Evolutionary conservation across 192 early-diverging fungal genomes (phyloP), one percentile per base, ranked within the genome.

Genomic region (Linderina pennispora): DNA sequence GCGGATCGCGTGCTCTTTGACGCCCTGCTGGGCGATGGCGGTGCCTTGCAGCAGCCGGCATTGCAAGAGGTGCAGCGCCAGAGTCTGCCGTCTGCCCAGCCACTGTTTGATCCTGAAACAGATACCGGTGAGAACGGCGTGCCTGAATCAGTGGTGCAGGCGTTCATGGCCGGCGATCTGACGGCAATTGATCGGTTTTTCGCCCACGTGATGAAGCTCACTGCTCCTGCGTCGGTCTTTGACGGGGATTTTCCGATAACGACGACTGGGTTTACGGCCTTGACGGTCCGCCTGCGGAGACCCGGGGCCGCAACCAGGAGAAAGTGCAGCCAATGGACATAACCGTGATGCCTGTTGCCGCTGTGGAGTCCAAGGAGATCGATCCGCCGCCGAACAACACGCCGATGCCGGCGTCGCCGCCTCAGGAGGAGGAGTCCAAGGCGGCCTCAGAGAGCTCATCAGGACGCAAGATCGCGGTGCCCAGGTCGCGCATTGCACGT

Each of bases 171-270:
- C 8, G 68, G 68, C 24, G 68, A 72, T 14, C 23, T 56, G 3
- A 60, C 48, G 6, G 68, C 68, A 1, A 55, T 72, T 20, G 68
- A 72, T 52, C 61, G 68, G 13, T 72, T 64, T 41, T 72, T 72
- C 39, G 61, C 58, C 32, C 56, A 72, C 36, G 62, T 71, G 21
- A 71, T 71, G 67, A 47, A 37, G 2, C 49, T 71, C 8, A 71
- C 67, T 1, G 45, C 56, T 9, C 67, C 67, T 2, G 40, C 61
- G 13, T 64, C 67, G 0, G 36, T 71, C n/a, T 64, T 55, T n/a
- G 67, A 64, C 8, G 60, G 48, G 33, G 56, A 59, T 23, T 40
- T 1, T 55, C 55, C 0, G 67, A 71, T 34, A 61, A 71, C 17
- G 67, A 61, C 31, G 67, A 71, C 61, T 71, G 67, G 67, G 40